Base-by-base conservation (phyloP, 2,329 filamentous ascomycete species). In the Exophiala phaeomuriformis region DNA sequence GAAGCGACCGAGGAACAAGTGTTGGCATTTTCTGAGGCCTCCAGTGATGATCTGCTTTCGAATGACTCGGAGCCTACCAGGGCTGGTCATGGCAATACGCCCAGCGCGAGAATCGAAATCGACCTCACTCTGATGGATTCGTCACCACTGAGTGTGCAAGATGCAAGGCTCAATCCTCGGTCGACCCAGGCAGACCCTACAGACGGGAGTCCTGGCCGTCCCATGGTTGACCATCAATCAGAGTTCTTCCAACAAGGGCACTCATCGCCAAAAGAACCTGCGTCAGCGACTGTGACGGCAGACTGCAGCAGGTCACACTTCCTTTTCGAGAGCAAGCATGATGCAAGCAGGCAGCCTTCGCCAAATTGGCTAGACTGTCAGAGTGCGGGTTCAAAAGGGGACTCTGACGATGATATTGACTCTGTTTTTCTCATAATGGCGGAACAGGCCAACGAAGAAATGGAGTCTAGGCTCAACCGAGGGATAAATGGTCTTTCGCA, bases 1-100 rank as follows among this genome's bases (percentile, higher is more conserved):
- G 30, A 27, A 9, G 33, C 47, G 37, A 57, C 51, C 36, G 7
- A 53, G 37, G 37, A 52, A n/a, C 39, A 36, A 8, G 50, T 41
- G 31, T 43, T 33, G 31, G 44, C 47, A 32, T 19, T 5, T 3
- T 47, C 37, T 7, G 47, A 50, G 10, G 27, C 10, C 39, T 5
- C 6, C 39, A 41, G 19, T 28, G 36, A 39, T 19, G 7, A 5
- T 39, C 9, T 9, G 7, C 36, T 39, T 19, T 19, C 19, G 4
- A 41, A 41, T 41, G 4, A 12, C 19, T 27, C 3, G 27, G 39
- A 5, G 12, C n/a, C 4, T 39, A 6, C 12, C 3, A 41, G 12
- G 12, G 19, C 19, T 19, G 19, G 19, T 19, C 19, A 19, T 19
- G 19, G 19, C 19, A 19, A 19, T 5, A 27, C 39, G n/a, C 39